Evolutionary conservation across 2,329 filamentous ascomycete genomes (phyloP).

Genomic region (Teratosphaeria destructans): DNA sequence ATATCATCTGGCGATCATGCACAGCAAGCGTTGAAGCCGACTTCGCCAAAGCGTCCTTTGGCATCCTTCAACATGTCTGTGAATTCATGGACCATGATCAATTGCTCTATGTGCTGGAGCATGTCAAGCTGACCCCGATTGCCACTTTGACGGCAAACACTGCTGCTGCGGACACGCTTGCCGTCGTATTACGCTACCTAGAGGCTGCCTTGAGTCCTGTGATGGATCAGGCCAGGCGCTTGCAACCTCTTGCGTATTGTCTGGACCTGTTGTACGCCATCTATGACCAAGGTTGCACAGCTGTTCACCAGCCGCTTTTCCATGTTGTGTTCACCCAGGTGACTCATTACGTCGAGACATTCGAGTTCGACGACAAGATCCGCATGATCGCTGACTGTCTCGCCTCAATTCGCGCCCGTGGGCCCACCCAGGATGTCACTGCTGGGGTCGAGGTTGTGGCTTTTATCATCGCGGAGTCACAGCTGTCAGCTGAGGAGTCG

Average conservation of each 20-base stretch:
- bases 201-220: background rate
- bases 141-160: constrained; percentile 10
- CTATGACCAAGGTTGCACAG: background rate
- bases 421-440: constrained; percentile 11
- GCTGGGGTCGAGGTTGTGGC: constrained; percentile 15
- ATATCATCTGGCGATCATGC: constrained; percentile 76
- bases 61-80: constrained; percentile 48
- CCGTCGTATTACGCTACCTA: constrained; percentile 2
- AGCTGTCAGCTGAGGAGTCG: constrained; percentile 6
- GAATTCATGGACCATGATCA: constrained; percentile 32
- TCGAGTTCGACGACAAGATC: background rate
- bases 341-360: background rate
- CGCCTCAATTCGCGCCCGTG: constrained; percentile 7
- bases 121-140: constrained; percentile 44
- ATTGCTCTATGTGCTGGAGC: constrained; percentile 59
- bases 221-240: background rate
- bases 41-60: constrained; percentile 68
- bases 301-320: background rate
- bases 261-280: background rate
- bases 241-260: background rate
- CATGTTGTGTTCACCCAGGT: background rate
- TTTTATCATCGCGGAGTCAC: constrained; percentile 8
- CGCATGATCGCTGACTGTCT: background rate
- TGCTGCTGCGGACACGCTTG: constrained; percentile 15
- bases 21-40: constrained; percentile 72